Evolutionary conservation across 1,284 basidiomycete species (phyloP), one percentile per base, ranked within the genome.

Genomic region (Stereum hirsutum): DNA sequence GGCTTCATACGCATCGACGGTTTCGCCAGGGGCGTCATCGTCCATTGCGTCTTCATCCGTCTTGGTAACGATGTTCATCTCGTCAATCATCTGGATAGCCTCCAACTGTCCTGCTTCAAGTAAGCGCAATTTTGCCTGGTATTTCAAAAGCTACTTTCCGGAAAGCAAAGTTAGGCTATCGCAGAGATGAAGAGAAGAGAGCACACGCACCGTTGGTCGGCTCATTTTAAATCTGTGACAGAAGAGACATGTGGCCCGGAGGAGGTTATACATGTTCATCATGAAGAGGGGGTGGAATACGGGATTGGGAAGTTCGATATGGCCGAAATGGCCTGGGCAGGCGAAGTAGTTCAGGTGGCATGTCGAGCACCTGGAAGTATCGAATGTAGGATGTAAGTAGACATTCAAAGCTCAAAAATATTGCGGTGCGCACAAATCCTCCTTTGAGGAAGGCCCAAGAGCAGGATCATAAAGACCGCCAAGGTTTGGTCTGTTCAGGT

Each of bases 291-390:
- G 96, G 60, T 99, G 95, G 61, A 89, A 99, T 11, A 99, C 90
- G 21, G 96, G 93, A 17, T 88, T 77, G 8, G 96, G 92, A 5
- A 99, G 79, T 54, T 98, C 93, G 52, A 99, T 95, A 65, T 99
- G 96, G n/a, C 96, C 96, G 69, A 90, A 99, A 65, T 99, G 96
- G 6, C 96, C 96, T 0, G 96, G 95, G 62, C 96, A 99, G 48
- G 85, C 83, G 64, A 86, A 98, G 57, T 90, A 93, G 39, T 81
- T 89, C 52, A 95, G 76, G 45, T 78, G 82, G 62, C 96, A 99
- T 63, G 96, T 97, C 52, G 87, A 71, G 64, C 96, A 99, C 49
- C 94, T 97, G 58, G 30, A 46, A n/a, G n/a, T n/a, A n/a, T n/a
- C n/a, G n/a, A n/a, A n/a, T n/a, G n/a, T n/a, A n/a, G 33, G 26